Base-by-base conservation (phyloP, 1,139 yeast genomes). In the Kurtzmaniella quercitrusa region DNA sequence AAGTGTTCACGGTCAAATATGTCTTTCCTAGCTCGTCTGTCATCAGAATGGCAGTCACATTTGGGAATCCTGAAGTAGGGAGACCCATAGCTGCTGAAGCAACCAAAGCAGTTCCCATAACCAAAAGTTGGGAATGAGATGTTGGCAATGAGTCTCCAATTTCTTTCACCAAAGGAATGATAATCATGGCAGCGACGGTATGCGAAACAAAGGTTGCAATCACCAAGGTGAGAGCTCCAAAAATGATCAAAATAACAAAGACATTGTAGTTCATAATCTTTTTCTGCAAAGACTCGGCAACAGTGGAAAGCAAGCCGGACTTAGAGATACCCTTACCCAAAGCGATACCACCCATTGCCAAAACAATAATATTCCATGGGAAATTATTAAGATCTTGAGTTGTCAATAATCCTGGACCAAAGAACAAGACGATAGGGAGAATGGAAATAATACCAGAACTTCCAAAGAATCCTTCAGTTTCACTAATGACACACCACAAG, bases 301-400 rank as follows among this genome's bases (percentile, higher is more conserved):
- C 79, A 1, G 94, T 82, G n/a, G 75, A 74, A 44, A 91, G 71
- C 43, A 91, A 70, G 0, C 97, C 97, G 1, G 95, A 87, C 2
- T 94, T 83, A 1, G 93, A 78, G 5, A 91, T 95, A 1, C 95
- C 96, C 59, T 85, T 87, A 47, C 98, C 98, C 36, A 91, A 71
- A 0, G 96, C 95, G 47, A 88, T 76, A 53, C 98, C 98, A 44
- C 98, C 98, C 97, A 89, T 89, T 5, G 97, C 97, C 50, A 91
- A 73, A 45, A 91, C 78, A 16, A 91, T 89, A 54, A 91, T 91
- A 1, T 93, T 84, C 98, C 98, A 91, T 49, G 95, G 82, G 65
- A 86, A 91, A 58, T 86, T 88, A 65, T 91, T 91, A 60, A 91
- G 86, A 59, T 91, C 98, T 43, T 88, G 95, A 11, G 86, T 81